Evolutionary conservation across 768 basidiomycete genomes (phyloP).

Genomic region (Harrya chromipes): DNA sequence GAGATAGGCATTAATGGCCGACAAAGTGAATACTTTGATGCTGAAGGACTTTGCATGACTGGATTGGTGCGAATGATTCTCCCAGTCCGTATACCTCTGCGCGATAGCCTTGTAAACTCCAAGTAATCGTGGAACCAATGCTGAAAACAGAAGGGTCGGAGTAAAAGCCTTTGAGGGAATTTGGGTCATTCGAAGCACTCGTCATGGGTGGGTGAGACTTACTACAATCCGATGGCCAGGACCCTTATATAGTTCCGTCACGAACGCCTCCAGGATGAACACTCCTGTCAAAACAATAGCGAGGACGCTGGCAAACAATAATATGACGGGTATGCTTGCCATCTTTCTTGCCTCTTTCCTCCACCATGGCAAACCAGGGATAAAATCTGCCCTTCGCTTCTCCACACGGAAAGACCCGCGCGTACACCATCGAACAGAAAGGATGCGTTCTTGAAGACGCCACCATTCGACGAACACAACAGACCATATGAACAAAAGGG

Average conservation of each 20-base stretch:
- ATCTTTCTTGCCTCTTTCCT: conserved; percentile 64
- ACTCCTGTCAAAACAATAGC: conserved; percentile 73
- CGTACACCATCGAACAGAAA: conserved; percentile 82
- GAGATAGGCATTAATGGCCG: conserved; percentile 86
- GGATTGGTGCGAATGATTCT: conserved; percentile 84
- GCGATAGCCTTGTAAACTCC: conserved; percentile 70
- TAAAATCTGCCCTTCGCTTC: conserved; percentile 60
- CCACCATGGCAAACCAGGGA: conserved; percentile 66
- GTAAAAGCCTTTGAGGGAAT: conserved; percentile 54
- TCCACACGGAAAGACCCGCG: conserved; percentile 76
- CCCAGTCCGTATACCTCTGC: conserved; percentile 74
- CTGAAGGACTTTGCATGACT: conserved; percentile 78
- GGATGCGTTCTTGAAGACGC: conserved; percentile 79
- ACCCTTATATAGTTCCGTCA: conserved; percentile 84
- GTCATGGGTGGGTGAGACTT: conserved; percentile 28
- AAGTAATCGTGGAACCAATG: conserved; percentile 77
- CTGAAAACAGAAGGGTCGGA: conserved; percentile 81
- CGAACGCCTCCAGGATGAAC: conserved; percentile 88
- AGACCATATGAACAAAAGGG: conserved; percentile 78
- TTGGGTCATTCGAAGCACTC: not conserved
- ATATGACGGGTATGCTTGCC: conserved; percentile 68
- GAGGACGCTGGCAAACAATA: conserved; percentile 68
- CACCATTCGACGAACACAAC: conserved; percentile 89
- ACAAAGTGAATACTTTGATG: conserved; percentile 86
- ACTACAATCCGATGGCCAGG: conserved; percentile 79